Evolutionary conservation across 2,329 filamentous ascomycete species (phyloP), one percentile per base, ranked within the genome.

Genomic region (Botrytis squamosa): DNA sequence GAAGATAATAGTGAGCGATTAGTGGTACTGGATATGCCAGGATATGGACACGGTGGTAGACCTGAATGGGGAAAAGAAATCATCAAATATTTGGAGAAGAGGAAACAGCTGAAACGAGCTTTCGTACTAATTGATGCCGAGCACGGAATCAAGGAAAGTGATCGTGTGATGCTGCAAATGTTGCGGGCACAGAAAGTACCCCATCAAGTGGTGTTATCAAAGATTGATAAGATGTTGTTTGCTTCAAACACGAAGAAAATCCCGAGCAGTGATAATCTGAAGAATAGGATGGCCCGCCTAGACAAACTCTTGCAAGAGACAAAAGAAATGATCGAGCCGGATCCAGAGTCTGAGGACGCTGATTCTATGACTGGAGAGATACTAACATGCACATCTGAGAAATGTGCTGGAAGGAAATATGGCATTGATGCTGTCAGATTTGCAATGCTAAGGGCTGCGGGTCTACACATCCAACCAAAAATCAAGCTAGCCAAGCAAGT

Each of bases 21-120:
- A 42, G 86, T 90, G 0, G 84, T 93, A 49, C 84, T 93, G 33
- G 91, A 93, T 80, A 91, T 91, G 87, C 91, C 91, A 1, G 91
- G 91, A 0, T 93, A 93, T 79, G 91, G 91, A 6, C 86, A 88
- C 73, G 90, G 87, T 1, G 89, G 88, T 78, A 82, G 86, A 49
- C 81, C 84, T 14, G 87, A 88, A 77, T 93, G 91, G 90, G 91
- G 91, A 0, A 79, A 81, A 38, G 88, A 92, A 81, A 91, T 92
- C 74, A 84, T 92, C 83, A 92, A 92, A 80, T 93, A 92, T 82
- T 81, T 93, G 46, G 83, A 85, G 76, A 84, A 85, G 62, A 85
- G 91, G 75, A 89, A 87, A 78, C 88, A 93, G 83, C 77, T 88
- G 78, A 80, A 83, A 81, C 76, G 89, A 71, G 88, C 87, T 0